Evolutionary conservation across 768 basidiomycete species (phyloP).

Genomic region (Butyriboletus loyo): DNA sequence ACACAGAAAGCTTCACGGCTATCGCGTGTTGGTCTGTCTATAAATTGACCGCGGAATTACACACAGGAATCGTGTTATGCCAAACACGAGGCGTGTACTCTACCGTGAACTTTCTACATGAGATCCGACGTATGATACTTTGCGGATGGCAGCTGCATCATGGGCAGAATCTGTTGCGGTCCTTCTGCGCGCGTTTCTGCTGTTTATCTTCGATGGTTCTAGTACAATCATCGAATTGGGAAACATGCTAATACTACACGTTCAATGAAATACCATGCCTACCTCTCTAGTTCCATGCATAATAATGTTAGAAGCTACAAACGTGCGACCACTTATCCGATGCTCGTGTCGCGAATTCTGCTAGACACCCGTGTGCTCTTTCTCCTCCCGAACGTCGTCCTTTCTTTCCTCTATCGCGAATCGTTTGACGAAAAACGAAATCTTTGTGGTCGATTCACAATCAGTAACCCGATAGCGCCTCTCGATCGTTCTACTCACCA

Average conservation of each 20-base stretch:
- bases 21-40: slow-evolving; percentile 14
- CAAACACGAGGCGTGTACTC: slow-evolving; percentile 8
- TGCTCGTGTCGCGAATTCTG: slow-evolving; percentile 10
- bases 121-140: slow-evolving; percentile 8
- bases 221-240: neutral
- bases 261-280: neutral
- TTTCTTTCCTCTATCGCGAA: slow-evolving; percentile 21
- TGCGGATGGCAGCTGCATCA: neutral
- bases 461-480: slow-evolving; percentile 6
- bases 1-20: slow-evolving; percentile 13
- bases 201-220: neutral
- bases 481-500: slow-evolving; percentile 41
- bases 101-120: slow-evolving; percentile 10
- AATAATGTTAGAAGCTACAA: slow-evolving; percentile 14
- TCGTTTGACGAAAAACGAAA: slow-evolving; percentile 30
- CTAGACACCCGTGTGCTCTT: slow-evolving; percentile 2
- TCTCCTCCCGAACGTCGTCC: slow-evolving; percentile 21
- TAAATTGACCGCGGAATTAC: slow-evolving; percentile 24
- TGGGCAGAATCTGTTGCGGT: neutral
- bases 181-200: neutral
- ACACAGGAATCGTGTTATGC: slow-evolving; percentile 8
- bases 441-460: slow-evolving; percentile 12
- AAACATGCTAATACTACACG: slow-evolving; percentile 1
- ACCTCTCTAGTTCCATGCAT: slow-evolving; percentile 17
- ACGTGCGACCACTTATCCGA: slow-evolving; percentile 11